Evolutionary conservation across 345 rosid species (phyloP).

Genomic region (Nephelium lappaceum): DNA sequence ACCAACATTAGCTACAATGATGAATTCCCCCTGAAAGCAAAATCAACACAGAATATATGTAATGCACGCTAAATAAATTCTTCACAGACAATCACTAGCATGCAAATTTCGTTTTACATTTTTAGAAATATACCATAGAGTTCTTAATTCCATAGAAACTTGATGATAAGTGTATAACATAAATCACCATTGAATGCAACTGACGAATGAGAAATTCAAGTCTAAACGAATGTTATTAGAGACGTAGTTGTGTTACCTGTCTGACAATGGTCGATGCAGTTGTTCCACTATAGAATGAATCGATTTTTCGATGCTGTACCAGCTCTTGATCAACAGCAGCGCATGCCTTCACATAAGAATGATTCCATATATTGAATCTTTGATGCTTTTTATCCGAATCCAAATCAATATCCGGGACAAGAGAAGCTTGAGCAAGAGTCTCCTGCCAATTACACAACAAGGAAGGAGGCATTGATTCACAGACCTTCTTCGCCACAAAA

Average conservation of each 20-base stretch:
- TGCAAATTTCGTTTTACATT: too few species aligned
- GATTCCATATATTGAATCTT: conserved; percentile 71
- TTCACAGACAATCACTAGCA: too few species aligned
- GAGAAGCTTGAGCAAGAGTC: conserved; percentile 53
- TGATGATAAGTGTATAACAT: too few species aligned
- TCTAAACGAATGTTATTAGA: neutral
- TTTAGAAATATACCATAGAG: too few species aligned
- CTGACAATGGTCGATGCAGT: conserved; percentile 82
- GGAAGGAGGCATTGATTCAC: conserved; percentile 70
- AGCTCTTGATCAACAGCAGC: conserved; percentile 82
- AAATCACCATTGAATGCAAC: too few species aligned
- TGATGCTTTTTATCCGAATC: conserved; percentile 56
- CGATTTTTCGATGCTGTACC: conserved; percentile 61
- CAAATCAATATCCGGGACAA: conserved; percentile 49
- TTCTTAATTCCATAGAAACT: too few species aligned
- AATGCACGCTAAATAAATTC: neutral
- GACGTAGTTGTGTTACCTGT: conserved; percentile 49
- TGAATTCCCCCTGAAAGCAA: conserved; percentile 64
- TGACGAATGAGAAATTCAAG: neutral
- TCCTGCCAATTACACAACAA: conserved; percentile 87
- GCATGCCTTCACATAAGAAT: conserved; percentile 75
- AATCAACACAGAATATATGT: conserved; percentile 14
- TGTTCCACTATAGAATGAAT: conserved; percentile 81
- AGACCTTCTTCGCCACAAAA: conserved; percentile 78
- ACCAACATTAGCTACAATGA: conserved; percentile 79